A percentile compares a stretch with the other conserved stretches of the same genome.
Evolutionary conservation across 768 basidiomycete species (phyloP).

Genomic region (Boletus tomentosulus): DNA sequence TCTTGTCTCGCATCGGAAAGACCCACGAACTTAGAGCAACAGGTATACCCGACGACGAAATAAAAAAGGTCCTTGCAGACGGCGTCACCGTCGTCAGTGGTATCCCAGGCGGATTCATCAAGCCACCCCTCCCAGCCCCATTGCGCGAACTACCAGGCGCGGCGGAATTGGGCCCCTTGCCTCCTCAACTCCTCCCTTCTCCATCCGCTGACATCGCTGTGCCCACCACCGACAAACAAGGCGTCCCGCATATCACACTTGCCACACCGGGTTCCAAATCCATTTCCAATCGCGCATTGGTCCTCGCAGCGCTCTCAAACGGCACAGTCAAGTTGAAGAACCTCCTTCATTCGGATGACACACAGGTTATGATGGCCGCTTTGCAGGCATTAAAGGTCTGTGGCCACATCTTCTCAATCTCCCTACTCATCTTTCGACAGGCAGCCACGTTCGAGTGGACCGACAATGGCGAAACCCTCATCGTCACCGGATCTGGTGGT

Average conservation of each 20-base stretch:
- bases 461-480: constrained; percentile 91
- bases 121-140: constrained; percentile 46
- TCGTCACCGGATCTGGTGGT: constrained; percentile 86
- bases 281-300: constrained; percentile 90
- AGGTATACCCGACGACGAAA: constrained; percentile 74
- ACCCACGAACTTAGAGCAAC: constrained; percentile 92
- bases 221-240: not conserved
- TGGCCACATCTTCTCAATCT: not conserved
- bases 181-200: constrained; percentile 17
- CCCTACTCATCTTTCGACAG: constrained; percentile 34
- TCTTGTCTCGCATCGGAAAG: constrained; percentile 86
- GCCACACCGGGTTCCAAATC: constrained; percentile 95
- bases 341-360: constrained; percentile 94
- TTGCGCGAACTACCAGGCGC: constrained; percentile 18
- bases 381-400: constrained; percentile 78
- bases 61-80: constrained; percentile 76
- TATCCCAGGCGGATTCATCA: constrained; percentile 38
- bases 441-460: constrained; percentile 94
- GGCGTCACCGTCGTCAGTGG: constrained; percentile 74
- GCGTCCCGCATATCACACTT: constrained; percentile 50
- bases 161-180: constrained; percentile 12
- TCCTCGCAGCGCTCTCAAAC: constrained; percentile 86
- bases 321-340: constrained; percentile 89
- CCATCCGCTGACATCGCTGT: not conserved
- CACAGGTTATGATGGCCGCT: constrained; percentile 98